Evolutionary conservation across 1,284 basidiomycete genomes (phyloP).

Genomic region (Puccinia sorghi): DNA sequence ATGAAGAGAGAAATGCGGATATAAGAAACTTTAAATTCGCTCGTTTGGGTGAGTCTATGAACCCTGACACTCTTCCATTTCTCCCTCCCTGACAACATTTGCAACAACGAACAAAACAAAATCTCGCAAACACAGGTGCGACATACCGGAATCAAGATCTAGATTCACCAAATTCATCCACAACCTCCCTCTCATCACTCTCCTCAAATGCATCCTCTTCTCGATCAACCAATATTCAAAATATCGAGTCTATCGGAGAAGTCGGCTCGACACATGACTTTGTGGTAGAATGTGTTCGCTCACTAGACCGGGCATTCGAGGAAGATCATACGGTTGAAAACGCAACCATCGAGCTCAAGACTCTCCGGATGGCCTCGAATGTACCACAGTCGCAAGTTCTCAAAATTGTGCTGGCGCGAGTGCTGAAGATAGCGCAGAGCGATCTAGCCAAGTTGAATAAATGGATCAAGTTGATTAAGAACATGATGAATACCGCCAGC

Average conservation of each 20-base stretch:
- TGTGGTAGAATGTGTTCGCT: constrained; percentile 71
- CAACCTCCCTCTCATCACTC: constrained; percentile 54
- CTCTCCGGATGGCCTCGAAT: constrained; percentile 88
- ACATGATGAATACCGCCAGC: constrained; percentile 56
- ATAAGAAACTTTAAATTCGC: constrained; percentile 54
- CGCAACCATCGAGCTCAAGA: constrained; percentile 87
- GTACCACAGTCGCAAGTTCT: constrained; percentile 75
- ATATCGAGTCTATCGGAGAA: constrained; percentile 44
- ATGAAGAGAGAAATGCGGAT: constrained; percentile 55
- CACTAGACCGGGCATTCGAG: constrained; percentile 82
- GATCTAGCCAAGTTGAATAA: constrained; percentile 54
- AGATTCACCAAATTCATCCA: constrained; percentile 6
- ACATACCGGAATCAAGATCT: constrained; percentile 34
- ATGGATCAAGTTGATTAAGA: constrained; percentile 59
- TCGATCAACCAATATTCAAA: constrained; percentile 50
- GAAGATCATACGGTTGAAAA: constrained; percentile 88
- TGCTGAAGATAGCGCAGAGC: constrained; percentile 67
- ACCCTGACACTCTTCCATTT: constrained; percentile 54
- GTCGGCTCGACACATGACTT: constrained; percentile 65
- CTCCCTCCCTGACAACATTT: constrained; percentile 52
- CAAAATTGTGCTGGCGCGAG: constrained; percentile 72
- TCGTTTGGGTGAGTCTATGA: constrained; percentile 52
- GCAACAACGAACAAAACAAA: constrained; percentile 2
- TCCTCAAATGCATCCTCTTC: constrained; percentile 54
- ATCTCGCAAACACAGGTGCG: constrained; percentile 15